A percentile compares a stretch with the other conserved stretches of the same genome.
Evolutionary conservation across 2,329 filamentous ascomycete species (phyloP).

Genomic region (Fusarium sp.): DNA sequence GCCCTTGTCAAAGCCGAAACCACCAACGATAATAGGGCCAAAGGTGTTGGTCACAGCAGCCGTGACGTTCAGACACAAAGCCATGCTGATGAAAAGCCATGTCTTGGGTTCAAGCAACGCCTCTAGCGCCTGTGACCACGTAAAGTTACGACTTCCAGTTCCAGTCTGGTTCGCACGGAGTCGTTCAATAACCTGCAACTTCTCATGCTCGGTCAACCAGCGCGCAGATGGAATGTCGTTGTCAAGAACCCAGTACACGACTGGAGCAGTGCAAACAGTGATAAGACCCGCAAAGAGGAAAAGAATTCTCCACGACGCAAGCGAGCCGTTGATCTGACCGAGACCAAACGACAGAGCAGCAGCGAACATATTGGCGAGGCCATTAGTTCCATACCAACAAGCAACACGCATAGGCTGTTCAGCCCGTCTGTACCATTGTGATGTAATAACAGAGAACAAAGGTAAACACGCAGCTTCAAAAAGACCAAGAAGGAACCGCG

Average conservation of each 20-base stretch:
- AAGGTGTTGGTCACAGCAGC: slow-evolving; percentile 74
- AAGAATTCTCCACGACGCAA: slow-evolving; percentile 61
- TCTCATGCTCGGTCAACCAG: slow-evolving; percentile 74
- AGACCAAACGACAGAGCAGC: slow-evolving; percentile 69
- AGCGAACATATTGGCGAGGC: slow-evolving; percentile 68
- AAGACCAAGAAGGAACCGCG: slow-evolving; percentile 63
- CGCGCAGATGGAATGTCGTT: slow-evolving; percentile 68
- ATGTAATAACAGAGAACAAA: slow-evolving; percentile 61
- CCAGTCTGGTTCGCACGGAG: slow-evolving; percentile 82
- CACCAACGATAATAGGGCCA: slow-evolving; percentile 72
- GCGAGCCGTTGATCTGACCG: slow-evolving; percentile 61
- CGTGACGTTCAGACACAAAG: slow-evolving; percentile 73
- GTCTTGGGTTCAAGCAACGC: slow-evolving; percentile 63
- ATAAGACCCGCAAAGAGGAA: slow-evolving; percentile 73
- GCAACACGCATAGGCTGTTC: slow-evolving; percentile 75
- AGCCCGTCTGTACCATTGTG: slow-evolving; percentile 61
- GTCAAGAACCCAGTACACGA: slow-evolving; percentile 72
- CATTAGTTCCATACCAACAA: slow-evolving; percentile 76
- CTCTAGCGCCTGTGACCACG: slow-evolving; percentile 73
- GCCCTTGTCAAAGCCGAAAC: slow-evolving; percentile 71
- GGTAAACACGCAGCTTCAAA: slow-evolving; percentile 67
- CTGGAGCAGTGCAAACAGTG: slow-evolving; percentile 68
- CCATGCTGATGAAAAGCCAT: slow-evolving; percentile 72
- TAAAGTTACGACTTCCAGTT: slow-evolving; percentile 77
- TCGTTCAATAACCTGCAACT: slow-evolving; percentile 76